Base-by-base conservation (phyloP, 345 rosid species). In the Eucalyptus tenuipes region DNA sequence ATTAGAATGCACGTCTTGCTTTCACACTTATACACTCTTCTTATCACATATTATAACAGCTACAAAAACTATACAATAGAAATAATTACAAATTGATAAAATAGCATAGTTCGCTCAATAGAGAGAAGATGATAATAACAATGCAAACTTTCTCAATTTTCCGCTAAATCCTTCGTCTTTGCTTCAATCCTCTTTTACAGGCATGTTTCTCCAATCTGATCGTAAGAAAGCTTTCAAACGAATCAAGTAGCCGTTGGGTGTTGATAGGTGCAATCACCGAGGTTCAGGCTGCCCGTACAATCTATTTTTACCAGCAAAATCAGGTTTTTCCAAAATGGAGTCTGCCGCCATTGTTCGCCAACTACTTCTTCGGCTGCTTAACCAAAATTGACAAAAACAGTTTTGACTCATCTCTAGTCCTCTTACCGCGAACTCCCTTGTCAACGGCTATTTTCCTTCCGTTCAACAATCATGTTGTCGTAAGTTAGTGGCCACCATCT, bases 1-100 rank as follows among this genome's bases (percentile, higher is more conserved):
- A 61, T 29, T 0, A 64, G 3, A 61, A 29, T 29, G 37, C 17
- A 29, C 10, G 0, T 61, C n/a, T 15, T 29, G 71, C 33, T 29
- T 61, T 61, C 37, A 29, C 71, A 29, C 71, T 61, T 10, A 16
- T 61, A 29, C 71, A 13, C 71, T 61, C 71, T 31, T 61, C 71
- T 61, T 29, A 61, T 1, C 33, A 27, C 3, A 13, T 5, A 13
- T 61, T 29, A 61, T 14, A 61, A 29, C 4, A 61, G 37, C 71
- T 13, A 29, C 18, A 29, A 29, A 13, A 7, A 2, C 5, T 61
- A 37, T 61, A 4, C 33, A 13, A 13, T 13, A 61, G 17, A 29
- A 18, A 61, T 61, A 29, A 31, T 29, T 61, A 61, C 18, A 61
- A 61, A 61, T 7, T 29, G 71, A 7, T 61, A 61, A 52, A 52